Evolutionary conservation across 208 protist species (phyloP).

Genomic region (Wallacemonas collosoma): DNA sequence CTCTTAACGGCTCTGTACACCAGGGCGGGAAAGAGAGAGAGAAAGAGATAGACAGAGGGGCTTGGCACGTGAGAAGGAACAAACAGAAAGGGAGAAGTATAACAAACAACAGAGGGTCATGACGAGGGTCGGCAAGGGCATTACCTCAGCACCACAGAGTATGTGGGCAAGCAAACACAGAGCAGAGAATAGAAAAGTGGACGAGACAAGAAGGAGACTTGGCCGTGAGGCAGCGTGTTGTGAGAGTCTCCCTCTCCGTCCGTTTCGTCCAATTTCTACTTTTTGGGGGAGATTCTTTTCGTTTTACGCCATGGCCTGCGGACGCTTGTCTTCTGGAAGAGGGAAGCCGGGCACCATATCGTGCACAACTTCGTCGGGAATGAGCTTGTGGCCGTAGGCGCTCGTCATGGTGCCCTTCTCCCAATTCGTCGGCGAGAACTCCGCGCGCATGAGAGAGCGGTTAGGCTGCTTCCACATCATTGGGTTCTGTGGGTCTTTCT

Average conservation of each 20-base stretch:
- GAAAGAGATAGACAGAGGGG: background rate
- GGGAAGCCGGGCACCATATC: slow-evolving; percentile 89
- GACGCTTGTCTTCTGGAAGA: slow-evolving; percentile 88
- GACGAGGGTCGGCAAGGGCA: too few species aligned
- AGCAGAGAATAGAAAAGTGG: too few species aligned
- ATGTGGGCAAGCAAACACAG: too few species aligned
- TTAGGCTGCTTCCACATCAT: slow-evolving; percentile 90
- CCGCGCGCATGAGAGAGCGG: slow-evolving; percentile 86
- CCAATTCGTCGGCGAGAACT: slow-evolving; percentile 90
- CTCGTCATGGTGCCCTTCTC: slow-evolving; percentile 87
- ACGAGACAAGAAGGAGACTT: too few species aligned
- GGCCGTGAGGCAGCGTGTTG: too few species aligned
- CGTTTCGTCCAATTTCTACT: background rate
- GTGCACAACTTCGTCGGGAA: slow-evolving; percentile 84
- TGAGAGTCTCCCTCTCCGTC: too few species aligned
- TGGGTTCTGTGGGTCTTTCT: slow-evolving; percentile 86
- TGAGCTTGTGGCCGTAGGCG: slow-evolving; percentile 83
- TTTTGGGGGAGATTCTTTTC: background rate
- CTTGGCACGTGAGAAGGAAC: background rate
- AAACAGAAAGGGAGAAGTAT: background rate
- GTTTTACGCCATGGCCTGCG: slow-evolving; percentile 26
- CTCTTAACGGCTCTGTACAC: too few species aligned
- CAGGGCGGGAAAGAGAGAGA: too few species aligned
- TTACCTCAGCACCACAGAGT: too few species aligned
- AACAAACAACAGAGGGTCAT: too few species aligned